Conservation (phyloP, 2,329 filamentous ascomycete genomes). For the Lasiodiplodia citricola region DNA sequence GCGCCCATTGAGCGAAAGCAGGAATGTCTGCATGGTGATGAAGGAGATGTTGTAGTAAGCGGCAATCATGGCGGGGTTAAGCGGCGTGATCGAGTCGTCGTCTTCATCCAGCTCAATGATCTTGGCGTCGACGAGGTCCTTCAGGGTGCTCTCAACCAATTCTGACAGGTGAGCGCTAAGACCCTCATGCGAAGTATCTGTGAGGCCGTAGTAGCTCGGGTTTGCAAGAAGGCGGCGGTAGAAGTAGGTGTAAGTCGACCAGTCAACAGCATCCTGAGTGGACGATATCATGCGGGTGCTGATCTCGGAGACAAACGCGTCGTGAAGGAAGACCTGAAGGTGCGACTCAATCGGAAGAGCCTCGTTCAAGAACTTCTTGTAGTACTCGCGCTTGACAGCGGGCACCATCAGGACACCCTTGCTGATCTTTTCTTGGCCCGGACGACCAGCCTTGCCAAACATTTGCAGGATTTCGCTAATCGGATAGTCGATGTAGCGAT, state of each 20-base stretch:
- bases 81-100: slow-evolving; percentile 81
- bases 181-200: slow-evolving; percentile 86
- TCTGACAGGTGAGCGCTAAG: slow-evolving; percentile 95
- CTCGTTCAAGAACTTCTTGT: slow-evolving; percentile 98
- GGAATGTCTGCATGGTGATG: slow-evolving; percentile 98
- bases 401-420: slow-evolving; percentile 97
- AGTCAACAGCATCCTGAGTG: slow-evolving; percentile 96
- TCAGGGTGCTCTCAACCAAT: slow-evolving; percentile 88
- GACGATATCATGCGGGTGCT: slow-evolving; percentile 95
- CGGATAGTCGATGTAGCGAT: slow-evolving; percentile 95
- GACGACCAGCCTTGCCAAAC: slow-evolving; percentile 90
- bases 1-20: slow-evolving; percentile 83
- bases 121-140: slow-evolving; percentile 88
- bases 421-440: slow-evolving; percentile 77
- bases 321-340: slow-evolving; percentile 87
- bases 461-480: slow-evolving; percentile 95
- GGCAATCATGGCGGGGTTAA: slow-evolving; percentile 97
- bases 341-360: slow-evolving; percentile 95
- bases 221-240: slow-evolving; percentile 94
- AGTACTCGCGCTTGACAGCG: slow-evolving; percentile 93
- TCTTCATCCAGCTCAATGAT: slow-evolving; percentile 94
- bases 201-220: slow-evolving; percentile 92
- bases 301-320: slow-evolving; percentile 96
- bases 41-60: slow-evolving; percentile 99
- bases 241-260: slow-evolving; percentile 98